Conservation (phyloP, 139 green algal species). For the Micromonas commoda region DNA sequence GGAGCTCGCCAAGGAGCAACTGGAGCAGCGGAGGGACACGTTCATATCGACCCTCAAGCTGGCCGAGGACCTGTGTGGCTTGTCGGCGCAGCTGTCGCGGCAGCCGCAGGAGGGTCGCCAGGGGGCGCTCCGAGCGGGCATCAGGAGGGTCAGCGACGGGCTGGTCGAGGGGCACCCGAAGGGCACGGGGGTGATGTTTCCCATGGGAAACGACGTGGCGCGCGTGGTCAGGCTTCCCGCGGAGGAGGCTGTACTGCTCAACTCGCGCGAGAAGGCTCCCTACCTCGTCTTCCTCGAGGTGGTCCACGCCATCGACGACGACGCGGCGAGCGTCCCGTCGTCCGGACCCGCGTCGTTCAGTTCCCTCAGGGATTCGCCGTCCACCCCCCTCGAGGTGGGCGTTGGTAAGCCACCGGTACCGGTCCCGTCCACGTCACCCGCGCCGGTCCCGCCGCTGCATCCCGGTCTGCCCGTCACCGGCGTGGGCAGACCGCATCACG, state of each 20-base stretch:
- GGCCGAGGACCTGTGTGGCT: slow-evolving; percentile 18
- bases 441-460: too few species aligned
- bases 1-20: background rate
- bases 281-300: slow-evolving; percentile 80
- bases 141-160: slow-evolving; percentile 52
- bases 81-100: background rate
- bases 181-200: slow-evolving; percentile 61
- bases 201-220: slow-evolving; percentile 61
- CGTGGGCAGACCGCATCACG: too few species aligned
- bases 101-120: slow-evolving; percentile 7
- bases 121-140: background rate
- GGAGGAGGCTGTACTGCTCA: slow-evolving; percentile 78
- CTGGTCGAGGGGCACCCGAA: background rate
- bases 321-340: background rate
- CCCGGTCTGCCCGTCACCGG: too few species aligned
- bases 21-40: background rate
- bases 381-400: too few species aligned
- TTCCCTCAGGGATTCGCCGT: too few species aligned
- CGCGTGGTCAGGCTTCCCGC: slow-evolving; percentile 75
- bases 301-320: slow-evolving; percentile 27
- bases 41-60: slow-evolving; percentile 3
- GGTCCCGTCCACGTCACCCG: too few species aligned
- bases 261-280: slow-evolving; percentile 77
- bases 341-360: too few species aligned
- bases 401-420: too few species aligned